These are phyloP conservation scores for Sporothrix schenckii DNA, from an alignment of 2,329 filamentous ascomycete genomes.

Conservation along the genomic window DNA sequence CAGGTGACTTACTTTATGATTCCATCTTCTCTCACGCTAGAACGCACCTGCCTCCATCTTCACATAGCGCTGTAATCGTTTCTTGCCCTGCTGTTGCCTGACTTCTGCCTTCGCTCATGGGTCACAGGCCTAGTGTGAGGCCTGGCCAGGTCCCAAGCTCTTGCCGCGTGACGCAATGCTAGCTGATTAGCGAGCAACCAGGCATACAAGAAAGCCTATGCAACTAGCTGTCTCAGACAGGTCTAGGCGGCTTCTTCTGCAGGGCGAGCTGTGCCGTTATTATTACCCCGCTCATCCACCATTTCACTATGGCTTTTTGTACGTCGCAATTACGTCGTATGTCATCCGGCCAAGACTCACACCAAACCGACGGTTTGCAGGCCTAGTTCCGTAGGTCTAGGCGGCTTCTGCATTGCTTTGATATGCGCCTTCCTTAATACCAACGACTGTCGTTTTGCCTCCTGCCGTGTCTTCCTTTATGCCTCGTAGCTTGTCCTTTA, in stretches of 20 bases:
- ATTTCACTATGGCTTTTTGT: not conserved
- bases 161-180: slow-evolving; percentile 21
- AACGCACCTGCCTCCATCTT: not conserved
- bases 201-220: not conserved
- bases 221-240: not conserved
- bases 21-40: not conserved
- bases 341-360: not conserved
- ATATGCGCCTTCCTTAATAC: slow-evolving; percentile 1
- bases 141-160: not conserved
- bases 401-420: slow-evolving; percentile 2
- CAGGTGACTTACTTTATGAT: not conserved
- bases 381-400: not conserved
- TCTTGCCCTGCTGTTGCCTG: slow-evolving; percentile 24
- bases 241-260: not conserved
- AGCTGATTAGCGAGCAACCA: slow-evolving; percentile 15
- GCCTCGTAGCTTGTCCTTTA: not conserved
- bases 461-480: slow-evolving; percentile 16
- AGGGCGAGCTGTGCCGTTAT: slow-evolving; percentile 17
- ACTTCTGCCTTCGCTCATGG: not conserved
- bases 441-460: slow-evolving; percentile 6
- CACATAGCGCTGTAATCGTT: not conserved
- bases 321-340: not conserved
- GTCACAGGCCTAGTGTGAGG: slow-evolving; percentile 15
- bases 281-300: slow-evolving; percentile 20
- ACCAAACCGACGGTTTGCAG: slow-evolving; percentile 22